Conservation (phyloP, 139 green algal genomes). For the Auxenochlorella pyrenoidosa region DNA sequence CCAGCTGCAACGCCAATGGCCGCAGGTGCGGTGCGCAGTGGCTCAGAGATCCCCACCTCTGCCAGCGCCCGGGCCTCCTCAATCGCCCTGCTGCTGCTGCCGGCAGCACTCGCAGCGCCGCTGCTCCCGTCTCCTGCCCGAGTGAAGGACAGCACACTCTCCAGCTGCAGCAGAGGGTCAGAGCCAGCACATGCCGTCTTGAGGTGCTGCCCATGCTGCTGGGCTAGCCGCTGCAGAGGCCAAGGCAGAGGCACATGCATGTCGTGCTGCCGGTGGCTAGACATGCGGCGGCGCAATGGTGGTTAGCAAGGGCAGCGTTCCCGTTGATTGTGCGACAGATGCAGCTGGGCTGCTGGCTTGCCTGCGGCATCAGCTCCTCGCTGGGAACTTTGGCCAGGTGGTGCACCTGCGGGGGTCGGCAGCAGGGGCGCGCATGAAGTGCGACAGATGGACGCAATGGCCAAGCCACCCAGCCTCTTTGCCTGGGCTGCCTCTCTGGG, state of each 20-base stretch:
- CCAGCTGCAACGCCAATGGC: too few relatives aligned
- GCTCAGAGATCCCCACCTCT: background rate
- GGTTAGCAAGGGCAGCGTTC: too few relatives aligned
- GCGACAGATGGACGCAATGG: background rate
- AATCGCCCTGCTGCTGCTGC: background rate
- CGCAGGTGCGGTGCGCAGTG: background rate
- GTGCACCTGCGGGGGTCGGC: background rate
- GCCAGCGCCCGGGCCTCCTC: background rate
- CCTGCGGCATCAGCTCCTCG: constrained; percentile 26
- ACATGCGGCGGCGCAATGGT: too few relatives aligned
- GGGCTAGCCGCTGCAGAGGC: too few relatives aligned
- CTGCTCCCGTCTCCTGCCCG: background rate
- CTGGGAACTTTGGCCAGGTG: background rate
- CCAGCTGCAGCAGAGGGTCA: background rate
- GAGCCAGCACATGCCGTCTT: too few relatives aligned
- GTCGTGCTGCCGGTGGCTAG: too few relatives aligned
- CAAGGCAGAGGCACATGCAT: too few relatives aligned
- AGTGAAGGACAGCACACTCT: constrained; percentile 12
- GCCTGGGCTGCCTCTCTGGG: background rate
- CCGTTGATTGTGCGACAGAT: too few relatives aligned
- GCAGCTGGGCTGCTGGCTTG: background rate
- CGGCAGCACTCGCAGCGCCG: background rate
- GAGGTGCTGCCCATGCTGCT: too few relatives aligned
- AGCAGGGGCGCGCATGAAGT: background rate
- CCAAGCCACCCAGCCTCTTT: background rate